phyloP scores from a whole-genome alignment of 257 asterid species.

The Gentiana straminea region DNA sequence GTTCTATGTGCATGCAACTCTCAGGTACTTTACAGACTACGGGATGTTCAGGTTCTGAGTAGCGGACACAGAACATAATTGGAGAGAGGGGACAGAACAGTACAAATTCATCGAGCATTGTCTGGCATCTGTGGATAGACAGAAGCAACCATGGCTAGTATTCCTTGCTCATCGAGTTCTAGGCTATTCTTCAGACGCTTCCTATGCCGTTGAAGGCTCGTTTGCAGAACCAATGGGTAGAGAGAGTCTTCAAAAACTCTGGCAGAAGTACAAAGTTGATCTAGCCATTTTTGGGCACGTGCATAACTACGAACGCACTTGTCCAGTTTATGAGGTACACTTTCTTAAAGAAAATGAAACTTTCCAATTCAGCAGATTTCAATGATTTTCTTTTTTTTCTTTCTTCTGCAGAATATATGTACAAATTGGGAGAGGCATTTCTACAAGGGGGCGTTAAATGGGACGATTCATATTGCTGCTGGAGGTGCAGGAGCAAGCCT shows the following conservation, averaged over 20 bases:
- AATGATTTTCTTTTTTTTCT: no score
- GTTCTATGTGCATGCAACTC: background rate
- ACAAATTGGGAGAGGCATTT: slow-evolving; percentile 41
- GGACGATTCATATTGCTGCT: slow-evolving; percentile 84
- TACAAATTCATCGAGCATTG: slow-evolving; percentile 70
- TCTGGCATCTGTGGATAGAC: slow-evolving; percentile 63
- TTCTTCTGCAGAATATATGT: slow-evolving; percentile 44
- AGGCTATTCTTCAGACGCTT: slow-evolving; percentile 56
- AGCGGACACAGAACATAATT: slow-evolving; percentile 80
- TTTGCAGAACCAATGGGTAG: slow-evolving; percentile 89
- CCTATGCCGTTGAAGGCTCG: slow-evolving; percentile 49
- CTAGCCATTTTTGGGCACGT: slow-evolving; percentile 69
- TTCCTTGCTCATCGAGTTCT: slow-evolving; percentile 77
- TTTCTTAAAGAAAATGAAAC: no score
- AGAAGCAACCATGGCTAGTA: slow-evolving; percentile 79
- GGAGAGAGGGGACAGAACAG: slow-evolving; percentile 88
- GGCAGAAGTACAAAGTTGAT: slow-evolving; percentile 89
- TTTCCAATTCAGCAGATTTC: no score
- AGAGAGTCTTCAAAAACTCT: slow-evolving; percentile 68
- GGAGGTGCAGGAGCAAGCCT: slow-evolving; percentile 93
- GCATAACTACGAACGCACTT: slow-evolving; percentile 69
- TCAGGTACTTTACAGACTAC: slow-evolving; percentile 75
- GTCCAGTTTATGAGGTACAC: slow-evolving; percentile 69
- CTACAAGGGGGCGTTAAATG: slow-evolving; percentile 67
- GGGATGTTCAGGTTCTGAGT: slow-evolving; percentile 88